A percentile compares a stretch with the other conserved stretches of the same genome.
Evolutionary conservation across 371 early-diverging fungal genomes (phyloP).

Genomic region (Chytridiales sp.): DNA sequence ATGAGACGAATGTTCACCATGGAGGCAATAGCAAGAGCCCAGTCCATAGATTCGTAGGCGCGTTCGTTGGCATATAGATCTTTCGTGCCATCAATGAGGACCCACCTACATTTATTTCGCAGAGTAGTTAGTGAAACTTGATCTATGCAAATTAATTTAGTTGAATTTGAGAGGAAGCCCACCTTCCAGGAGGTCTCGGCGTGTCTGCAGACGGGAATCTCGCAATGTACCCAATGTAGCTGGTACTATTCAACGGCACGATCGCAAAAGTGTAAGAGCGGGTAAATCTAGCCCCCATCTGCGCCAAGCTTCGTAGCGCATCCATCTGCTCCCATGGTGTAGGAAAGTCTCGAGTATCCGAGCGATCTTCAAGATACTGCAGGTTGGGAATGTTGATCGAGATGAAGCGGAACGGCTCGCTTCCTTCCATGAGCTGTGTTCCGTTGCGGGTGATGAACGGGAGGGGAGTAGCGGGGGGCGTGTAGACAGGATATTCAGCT

Average conservation of each 20-base stretch:
- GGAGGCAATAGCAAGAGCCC: slow-evolving; percentile 30
- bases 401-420: slow-evolving; percentile 26
- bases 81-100: no score
- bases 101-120: no score
- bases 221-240: no score
- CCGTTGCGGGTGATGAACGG: slow-evolving; percentile 31
- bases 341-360: slow-evolving; percentile 20
- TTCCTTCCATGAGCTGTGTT: slow-evolving; percentile 11
- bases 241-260: no score
- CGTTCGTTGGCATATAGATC: slow-evolving; percentile 29
- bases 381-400: slow-evolving; percentile 32
- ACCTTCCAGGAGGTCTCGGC: no score
- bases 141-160: no score
- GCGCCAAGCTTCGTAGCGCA: slow-evolving; percentile 32
- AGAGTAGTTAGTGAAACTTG: no score
- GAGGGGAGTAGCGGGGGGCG: no score
- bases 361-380: slow-evolving; percentile 23
- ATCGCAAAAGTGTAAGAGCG: slow-evolving; percentile 41
- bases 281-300: slow-evolving; percentile 34
- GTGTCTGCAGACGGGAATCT: no score
- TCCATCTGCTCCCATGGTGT: slow-evolving; percentile 38
- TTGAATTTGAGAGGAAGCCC: no score
- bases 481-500: no score
- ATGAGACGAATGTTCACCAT: slow-evolving; percentile 30
- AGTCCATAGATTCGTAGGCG: slow-evolving; percentile 39